Conservation (phyloP, 2,329 filamentous ascomycete genomes). For the Albophoma yamanashiensis region DNA sequence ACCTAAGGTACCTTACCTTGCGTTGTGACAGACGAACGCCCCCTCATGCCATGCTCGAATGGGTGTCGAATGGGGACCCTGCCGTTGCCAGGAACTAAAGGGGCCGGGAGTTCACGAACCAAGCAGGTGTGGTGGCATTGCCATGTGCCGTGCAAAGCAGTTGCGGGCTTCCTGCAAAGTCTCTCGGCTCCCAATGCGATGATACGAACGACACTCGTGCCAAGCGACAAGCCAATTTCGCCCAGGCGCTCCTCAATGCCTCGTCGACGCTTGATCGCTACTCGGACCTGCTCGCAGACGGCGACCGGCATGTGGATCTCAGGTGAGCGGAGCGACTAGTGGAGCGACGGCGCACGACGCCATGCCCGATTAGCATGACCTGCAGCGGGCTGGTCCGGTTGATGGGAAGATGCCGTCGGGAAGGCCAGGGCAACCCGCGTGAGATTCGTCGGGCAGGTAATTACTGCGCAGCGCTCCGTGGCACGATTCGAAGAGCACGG, state of each 20-base stretch:
- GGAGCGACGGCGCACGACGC: constrained; percentile 6
- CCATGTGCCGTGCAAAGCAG: neutral
- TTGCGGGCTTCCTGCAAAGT: neutral
- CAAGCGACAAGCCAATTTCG: neutral
- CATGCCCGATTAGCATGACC: constrained; percentile 15
- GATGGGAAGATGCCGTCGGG: constrained; percentile 2
- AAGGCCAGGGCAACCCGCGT: neutral
- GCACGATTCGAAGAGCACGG: neutral
- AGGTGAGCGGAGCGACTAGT: neutral
- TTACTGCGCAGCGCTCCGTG: neutral
- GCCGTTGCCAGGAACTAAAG: neutral
- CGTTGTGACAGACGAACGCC: neutral
- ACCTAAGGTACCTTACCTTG: too few relatives aligned
- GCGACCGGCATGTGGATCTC: neutral
- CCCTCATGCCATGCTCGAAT: neutral
- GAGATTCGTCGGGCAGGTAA: neutral
- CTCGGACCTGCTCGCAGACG: too few relatives aligned
- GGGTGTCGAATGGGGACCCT: neutral
- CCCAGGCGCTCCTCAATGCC: neutral
- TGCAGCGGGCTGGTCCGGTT: constrained; percentile 18
- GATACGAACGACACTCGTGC: neutral
- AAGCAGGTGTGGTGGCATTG: neutral
- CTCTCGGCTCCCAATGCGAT: neutral
- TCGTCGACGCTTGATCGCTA: too few relatives aligned
- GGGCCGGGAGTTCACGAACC: neutral